Evolutionary conservation across 805 yeast genomes (phyloP).

Genomic region (Saccharomycopsis guyanensis): DNA sequence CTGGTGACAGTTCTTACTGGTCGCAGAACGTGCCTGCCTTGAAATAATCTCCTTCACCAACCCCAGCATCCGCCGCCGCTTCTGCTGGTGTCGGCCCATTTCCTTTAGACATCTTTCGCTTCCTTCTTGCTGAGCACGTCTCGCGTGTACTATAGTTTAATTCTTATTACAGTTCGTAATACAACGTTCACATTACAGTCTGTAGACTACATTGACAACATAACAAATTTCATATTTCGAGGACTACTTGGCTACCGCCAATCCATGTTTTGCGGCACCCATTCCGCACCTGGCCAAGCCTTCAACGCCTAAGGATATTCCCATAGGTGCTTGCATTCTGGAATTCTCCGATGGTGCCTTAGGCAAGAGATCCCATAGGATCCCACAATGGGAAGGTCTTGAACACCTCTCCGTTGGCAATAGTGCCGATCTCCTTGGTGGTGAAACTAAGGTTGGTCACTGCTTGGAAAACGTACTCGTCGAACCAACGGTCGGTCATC

Average conservation of each 20-base stretch:
- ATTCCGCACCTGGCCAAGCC: too few relatives aligned
- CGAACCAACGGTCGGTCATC: conserved; percentile 68
- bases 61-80: too few relatives aligned
- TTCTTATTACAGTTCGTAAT: neutral
- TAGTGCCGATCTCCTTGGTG: conserved; percentile 30
- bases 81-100: neutral
- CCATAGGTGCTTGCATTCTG: too few relatives aligned
- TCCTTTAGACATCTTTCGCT: neutral
- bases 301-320: too few relatives aligned
- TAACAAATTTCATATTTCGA: too few relatives aligned
- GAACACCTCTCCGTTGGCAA: conserved; percentile 38
- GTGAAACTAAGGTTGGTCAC: conserved; percentile 50
- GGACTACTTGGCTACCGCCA: too few relatives aligned
- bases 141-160: conserved; percentile 1
- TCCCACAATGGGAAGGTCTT: conserved; percentile 66
- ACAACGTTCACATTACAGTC: too few relatives aligned
- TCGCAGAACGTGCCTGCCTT: conserved; percentile 38
- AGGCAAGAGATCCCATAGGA: conserved; percentile 72
- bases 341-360: too few relatives aligned
- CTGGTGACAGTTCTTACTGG: conserved; percentile 33
- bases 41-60: neutral
- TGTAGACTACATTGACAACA: too few relatives aligned
- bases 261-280: too few relatives aligned
- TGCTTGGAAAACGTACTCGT: conserved; percentile 67
- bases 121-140: neutral